Conservation (phyloP, 2,329 filamentous ascomycete species). For the Calonectria hawksworthii region DNA sequence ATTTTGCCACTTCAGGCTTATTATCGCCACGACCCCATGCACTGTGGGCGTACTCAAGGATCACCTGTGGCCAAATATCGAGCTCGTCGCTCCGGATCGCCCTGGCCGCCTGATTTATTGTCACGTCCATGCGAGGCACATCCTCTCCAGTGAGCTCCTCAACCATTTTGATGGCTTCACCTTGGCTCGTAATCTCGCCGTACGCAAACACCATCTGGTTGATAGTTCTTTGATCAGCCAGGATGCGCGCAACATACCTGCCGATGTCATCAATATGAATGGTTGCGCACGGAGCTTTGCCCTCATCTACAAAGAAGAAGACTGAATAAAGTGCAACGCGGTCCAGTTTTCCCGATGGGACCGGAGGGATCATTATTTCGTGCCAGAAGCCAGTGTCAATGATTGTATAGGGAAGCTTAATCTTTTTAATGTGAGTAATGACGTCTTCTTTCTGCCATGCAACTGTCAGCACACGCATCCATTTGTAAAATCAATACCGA, state of each 20-base stretch:
- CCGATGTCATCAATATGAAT: constrained; percentile 67
- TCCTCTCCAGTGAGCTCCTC: constrained; percentile 65
- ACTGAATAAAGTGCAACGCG: constrained; percentile 48
- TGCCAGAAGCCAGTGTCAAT: constrained; percentile 72
- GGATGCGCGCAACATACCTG: constrained; percentile 62
- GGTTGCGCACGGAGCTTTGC: constrained; percentile 57
- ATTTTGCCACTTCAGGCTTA: constrained; percentile 64
- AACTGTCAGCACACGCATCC: neutral
- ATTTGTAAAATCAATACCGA: neutral
- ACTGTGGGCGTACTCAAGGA: neutral
- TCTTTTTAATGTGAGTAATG: neutral
- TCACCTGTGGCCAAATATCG: neutral
- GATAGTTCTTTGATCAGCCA: constrained; percentile 62
- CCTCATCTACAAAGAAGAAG: constrained; percentile 59
- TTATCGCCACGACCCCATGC: constrained; percentile 62
- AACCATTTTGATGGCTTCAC: constrained; percentile 59
- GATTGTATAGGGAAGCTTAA: constrained; percentile 65
- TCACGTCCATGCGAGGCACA: constrained; percentile 41
- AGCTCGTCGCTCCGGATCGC: neutral
- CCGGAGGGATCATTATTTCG: constrained; percentile 54
- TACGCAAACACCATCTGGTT: constrained; percentile 66
- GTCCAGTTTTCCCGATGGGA: constrained; percentile 43
- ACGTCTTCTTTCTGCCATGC: neutral
- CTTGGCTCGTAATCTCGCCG: constrained; percentile 59
- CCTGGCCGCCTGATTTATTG: neutral